phyloP scores from a whole-genome alignment of 768 basidiomycete species.

The Collybia sp. region DNA sequence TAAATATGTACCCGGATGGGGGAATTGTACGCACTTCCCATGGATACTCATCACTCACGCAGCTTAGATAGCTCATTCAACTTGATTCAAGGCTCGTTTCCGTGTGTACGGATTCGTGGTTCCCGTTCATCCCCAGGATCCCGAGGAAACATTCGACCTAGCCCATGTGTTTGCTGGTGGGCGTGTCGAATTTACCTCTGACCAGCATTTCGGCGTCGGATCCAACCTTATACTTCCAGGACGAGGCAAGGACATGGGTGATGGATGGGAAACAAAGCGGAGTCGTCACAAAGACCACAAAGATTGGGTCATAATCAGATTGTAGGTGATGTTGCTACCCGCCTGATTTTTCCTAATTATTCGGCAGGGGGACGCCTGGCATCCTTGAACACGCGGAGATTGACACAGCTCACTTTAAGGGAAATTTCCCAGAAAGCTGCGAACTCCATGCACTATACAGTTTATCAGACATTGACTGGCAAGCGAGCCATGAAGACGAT shows the following conservation, averaged over 20 bases:
- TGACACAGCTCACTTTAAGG: slow-evolving; percentile 94
- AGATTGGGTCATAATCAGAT: slow-evolving; percentile 87
- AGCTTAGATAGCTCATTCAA: slow-evolving; percentile 3
- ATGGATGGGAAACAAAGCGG: slow-evolving; percentile 98
- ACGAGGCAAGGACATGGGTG: slow-evolving; percentile 91
- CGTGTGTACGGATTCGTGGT: slow-evolving; percentile 81
- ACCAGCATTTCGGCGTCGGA: slow-evolving; percentile 94
- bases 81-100: slow-evolving; percentile 70
- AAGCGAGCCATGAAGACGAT: slow-evolving; percentile 27
- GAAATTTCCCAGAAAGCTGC: slow-evolving; percentile 90
- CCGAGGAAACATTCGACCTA: slow-evolving; percentile 63
- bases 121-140: slow-evolving; percentile 52
- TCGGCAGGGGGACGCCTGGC: slow-evolving; percentile 64
- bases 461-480: slow-evolving; percentile 31
- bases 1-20: slow-evolving; percentile 96
- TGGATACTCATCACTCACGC: slow-evolving; percentile 2
- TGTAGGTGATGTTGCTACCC: slow-evolving; percentile 46
- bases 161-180: slow-evolving; percentile 91
- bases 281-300: slow-evolving; percentile 76
- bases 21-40: slow-evolving; percentile 68
- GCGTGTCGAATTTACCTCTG: slow-evolving; percentile 76
- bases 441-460: slow-evolving; percentile 63
- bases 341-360: background rate
- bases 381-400: slow-evolving; percentile 76
- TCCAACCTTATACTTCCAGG: slow-evolving; percentile 90